These are phyloP conservation scores for Botrytis aclada DNA, from an alignment of 2,329 filamentous ascomycete species.

Conservation along the genomic window DNA sequence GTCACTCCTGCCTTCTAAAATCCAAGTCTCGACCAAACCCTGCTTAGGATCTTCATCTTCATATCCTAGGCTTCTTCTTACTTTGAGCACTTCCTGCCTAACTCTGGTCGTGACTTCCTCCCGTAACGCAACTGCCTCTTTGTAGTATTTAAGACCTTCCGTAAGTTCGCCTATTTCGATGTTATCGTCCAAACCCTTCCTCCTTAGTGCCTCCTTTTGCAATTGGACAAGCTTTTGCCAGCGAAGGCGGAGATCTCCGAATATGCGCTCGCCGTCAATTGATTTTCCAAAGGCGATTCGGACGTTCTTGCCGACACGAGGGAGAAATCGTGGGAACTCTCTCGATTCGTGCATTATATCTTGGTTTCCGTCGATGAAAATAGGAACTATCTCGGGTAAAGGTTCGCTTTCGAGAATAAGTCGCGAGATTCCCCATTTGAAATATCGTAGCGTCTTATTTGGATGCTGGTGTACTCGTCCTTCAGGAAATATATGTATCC, in stretches of 20 bases:
- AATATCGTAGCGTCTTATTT: conserved; percentile 80
- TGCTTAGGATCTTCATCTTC: conserved; percentile 77
- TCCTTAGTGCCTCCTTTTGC: conserved; percentile 44
- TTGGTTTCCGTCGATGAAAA: conserved; percentile 91
- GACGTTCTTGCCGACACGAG: conserved; percentile 68
- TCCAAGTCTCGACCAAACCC: conserved; percentile 79
- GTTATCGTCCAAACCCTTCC: conserved; percentile 34
- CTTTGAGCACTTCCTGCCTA: conserved; percentile 74
- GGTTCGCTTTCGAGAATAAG: conserved; percentile 87
- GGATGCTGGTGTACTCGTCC: conserved; percentile 89
- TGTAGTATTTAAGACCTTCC: conserved; percentile 62
- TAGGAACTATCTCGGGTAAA: conserved; percentile 83
- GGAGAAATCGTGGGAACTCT: conserved; percentile 74
- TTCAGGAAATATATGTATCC: conserved; percentile 96
- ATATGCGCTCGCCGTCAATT: conserved; percentile 68
- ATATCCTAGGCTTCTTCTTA: conserved; percentile 65
- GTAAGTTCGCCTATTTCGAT: conserved; percentile 57
- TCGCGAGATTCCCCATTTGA: conserved; percentile 94
- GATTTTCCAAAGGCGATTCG: conserved; percentile 76
- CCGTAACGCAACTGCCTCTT: conserved; percentile 73
- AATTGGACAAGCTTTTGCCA: conserved; percentile 68
- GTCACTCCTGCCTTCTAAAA: conserved; percentile 39
- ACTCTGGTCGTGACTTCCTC: conserved; percentile 78
- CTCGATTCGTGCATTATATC: conserved; percentile 84
- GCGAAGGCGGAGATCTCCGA: conserved; percentile 70